A percentile compares a stretch with the other conserved stretches of the same genome.
phyloP scores from a whole-genome alignment of 495 filamentous ascomycete species.

The Talaromyces trachyspermus region DNA sequence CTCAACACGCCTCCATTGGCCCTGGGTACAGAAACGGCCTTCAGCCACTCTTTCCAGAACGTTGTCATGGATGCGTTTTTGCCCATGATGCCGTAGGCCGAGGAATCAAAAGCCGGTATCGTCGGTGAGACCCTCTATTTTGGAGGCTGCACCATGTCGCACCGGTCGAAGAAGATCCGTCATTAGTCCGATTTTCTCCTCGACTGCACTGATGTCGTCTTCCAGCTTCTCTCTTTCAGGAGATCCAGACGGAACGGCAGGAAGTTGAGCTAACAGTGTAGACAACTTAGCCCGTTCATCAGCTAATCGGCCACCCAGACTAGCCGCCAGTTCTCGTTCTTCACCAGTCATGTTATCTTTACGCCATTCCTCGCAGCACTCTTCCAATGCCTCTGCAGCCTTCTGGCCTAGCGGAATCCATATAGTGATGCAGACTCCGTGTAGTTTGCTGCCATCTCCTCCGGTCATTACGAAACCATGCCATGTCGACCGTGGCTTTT shows the following conservation, averaged over 20 bases:
- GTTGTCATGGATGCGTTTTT: conserved; percentile 74
- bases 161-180: conserved; percentile 89
- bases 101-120: conserved; percentile 95
- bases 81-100: conserved; percentile 90
- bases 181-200: conserved; percentile 97
- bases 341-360: conserved; percentile 93
- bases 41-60: conserved; percentile 99
- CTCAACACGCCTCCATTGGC: conserved; percentile 76
- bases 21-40: conserved; percentile 90
- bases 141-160: conserved; percentile 87
- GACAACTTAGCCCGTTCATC: conserved; percentile 85
- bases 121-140: conserved; percentile 93
- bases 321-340: conserved; percentile 87
- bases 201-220: conserved; percentile 89
- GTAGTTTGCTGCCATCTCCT: conserved; percentile 81
- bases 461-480: conserved; percentile 98
- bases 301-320: conserved; percentile 85
- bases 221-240: conserved; percentile 74
- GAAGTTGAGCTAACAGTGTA: conserved; percentile 73
- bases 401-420: conserved; percentile 82
- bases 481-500: conserved; percentile 89
- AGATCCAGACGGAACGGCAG: conserved; percentile 70
- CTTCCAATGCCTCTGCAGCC: conserved; percentile 82
- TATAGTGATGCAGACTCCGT: conserved; percentile 84
- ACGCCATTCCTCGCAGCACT: conserved; percentile 88